Base-by-base conservation (phyloP, 208 protist genomes). In the Leishmania gerbilli region DNA sequence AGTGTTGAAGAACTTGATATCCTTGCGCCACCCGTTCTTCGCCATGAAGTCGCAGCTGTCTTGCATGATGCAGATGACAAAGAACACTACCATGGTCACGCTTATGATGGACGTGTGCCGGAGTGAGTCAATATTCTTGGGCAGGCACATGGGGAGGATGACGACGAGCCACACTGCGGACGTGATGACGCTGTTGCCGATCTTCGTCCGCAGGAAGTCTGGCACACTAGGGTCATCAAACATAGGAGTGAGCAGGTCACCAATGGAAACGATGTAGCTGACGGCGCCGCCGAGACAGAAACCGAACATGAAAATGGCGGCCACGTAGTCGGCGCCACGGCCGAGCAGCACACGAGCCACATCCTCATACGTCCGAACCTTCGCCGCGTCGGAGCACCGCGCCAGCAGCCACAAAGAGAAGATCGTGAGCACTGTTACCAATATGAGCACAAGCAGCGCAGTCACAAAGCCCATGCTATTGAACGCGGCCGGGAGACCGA, bases 91-190 rank as follows among this genome's bases (percentile, higher is more conserved):
- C 64, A 91, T 90, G 13, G 65, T 60, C 37, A 95, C 87, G 47
- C 81, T 90, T 21, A 95, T 15, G 37, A 86, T 74, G 27, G 91
- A 95, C 42, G 81, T 78, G 76, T 93, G 89, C 17, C 93, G 90
- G 24, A 97, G 84, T 0, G 89, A 86, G 83, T 95, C 86, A 40
- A 97, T 91, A 31, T 89, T 58, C 76, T 89, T 87, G 7, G 85
- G 90, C 45, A 95, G 79, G 24, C 84, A 88, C 67, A 95, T n/a
- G 5, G 93, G 93, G 5, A 95, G 81, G 49, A 97, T 95, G 65
- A 81, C 85, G 31, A 90, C 75, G 0, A 92, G 71, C 90, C 88
- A 95, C 2, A 95, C 49, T 58, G 87, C 51, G 24, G 83, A 78
- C 24, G 82, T 88, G 31, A 95, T 77, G 40, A 93, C 76, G n/a